Percentiles rank a stretch among this genome's conserved stretches.
Evolutionary conservation across 1,284 basidiomycete species (phyloP).

Genomic region (Ceratobasidium sp.): DNA sequence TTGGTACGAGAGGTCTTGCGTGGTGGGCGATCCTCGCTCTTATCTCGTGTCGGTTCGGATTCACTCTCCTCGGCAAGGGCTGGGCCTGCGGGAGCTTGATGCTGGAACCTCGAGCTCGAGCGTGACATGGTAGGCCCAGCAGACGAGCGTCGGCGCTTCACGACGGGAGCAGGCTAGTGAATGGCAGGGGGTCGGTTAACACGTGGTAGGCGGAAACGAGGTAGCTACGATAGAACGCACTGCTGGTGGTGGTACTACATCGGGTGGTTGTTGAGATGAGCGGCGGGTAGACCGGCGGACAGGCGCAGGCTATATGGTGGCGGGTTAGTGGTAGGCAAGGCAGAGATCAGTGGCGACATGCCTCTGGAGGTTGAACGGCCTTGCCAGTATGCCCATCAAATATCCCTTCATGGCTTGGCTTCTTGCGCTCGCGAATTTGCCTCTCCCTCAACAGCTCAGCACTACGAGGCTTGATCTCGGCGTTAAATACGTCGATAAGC

Average conservation of each 20-base stretch:
- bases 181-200: constrained; percentile 45
- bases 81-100: constrained; percentile 58
- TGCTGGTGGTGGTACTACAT: constrained; percentile 56
- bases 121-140: constrained; percentile 72
- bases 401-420: constrained; percentile 82
- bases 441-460: constrained; percentile 73
- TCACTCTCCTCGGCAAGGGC: constrained; percentile 78
- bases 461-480: constrained; percentile 73
- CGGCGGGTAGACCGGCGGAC: constrained; percentile 63
- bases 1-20: constrained; percentile 35
- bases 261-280: constrained; percentile 62
- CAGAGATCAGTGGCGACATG: constrained; percentile 24
- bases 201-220: constrained; percentile 43
- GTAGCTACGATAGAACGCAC: constrained; percentile 60
- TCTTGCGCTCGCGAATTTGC: constrained; percentile 70
- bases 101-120: constrained; percentile 53
- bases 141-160: constrained; percentile 70
- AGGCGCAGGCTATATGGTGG: constrained; percentile 46
- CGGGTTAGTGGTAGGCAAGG: constrained; percentile 3
- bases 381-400: constrained; percentile 78
- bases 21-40: constrained; percentile 18
- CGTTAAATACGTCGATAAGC: constrained; percentile 82
- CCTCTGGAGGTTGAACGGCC: constrained; percentile 34
- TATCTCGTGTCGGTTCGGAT: constrained; percentile 66
- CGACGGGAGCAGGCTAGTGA: constrained; percentile 47